Base-by-base conservation (phyloP, 1,139 yeast species). In the Candida tetrigidarum region DNA sequence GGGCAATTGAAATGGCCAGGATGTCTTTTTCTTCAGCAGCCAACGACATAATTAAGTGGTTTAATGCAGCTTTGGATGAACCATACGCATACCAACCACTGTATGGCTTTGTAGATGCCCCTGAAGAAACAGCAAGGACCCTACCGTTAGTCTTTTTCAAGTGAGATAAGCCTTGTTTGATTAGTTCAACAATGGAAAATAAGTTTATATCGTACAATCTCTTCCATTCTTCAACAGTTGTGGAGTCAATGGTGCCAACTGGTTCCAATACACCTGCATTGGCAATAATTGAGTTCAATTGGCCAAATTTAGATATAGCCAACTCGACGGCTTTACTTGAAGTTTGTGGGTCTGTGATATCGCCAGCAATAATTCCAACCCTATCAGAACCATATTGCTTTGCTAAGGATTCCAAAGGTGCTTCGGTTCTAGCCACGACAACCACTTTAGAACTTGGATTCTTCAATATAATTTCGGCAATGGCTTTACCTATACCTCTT, bases 221-320 rank as follows among this genome's bases (percentile, higher is more conserved):
- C 52, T 76, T 80, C 95, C 97, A 88, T 20, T 67, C 74, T 2
- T 59, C 65, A 2, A 84, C 60, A 42, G 78, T 67, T 5, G 83
- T 75, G 35, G 65, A 59, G 35, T 66, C 83, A 33, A 90, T 63
- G 20, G 74, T 66, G 6, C 78, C 78, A 3, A 92, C 96, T 0
- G 97, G 97, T 20, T 83, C 92, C 49, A 93, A 67, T 0, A 85
- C 81, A 2, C 97, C 98, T 2, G 98, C 98, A 66, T 93, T 92
- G 47, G 91, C 84, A 38, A 93, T 77, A 5, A 90, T 63, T 0
- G 93, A 81, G 56, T 87, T 83, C 37, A 93, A 67, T 26, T 71
- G 68, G 3, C 91, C 93, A 58, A 78, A 84, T 47, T 71, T 71
- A 4, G 59, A 51, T 9, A 78, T 54, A 0, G 92, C 84, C 18